A percentile compares a stretch with the other conserved stretches of the same genome.
phyloP scores from a whole-genome alignment of 208 protist species.

The Naegleria gruberi region DNA sequence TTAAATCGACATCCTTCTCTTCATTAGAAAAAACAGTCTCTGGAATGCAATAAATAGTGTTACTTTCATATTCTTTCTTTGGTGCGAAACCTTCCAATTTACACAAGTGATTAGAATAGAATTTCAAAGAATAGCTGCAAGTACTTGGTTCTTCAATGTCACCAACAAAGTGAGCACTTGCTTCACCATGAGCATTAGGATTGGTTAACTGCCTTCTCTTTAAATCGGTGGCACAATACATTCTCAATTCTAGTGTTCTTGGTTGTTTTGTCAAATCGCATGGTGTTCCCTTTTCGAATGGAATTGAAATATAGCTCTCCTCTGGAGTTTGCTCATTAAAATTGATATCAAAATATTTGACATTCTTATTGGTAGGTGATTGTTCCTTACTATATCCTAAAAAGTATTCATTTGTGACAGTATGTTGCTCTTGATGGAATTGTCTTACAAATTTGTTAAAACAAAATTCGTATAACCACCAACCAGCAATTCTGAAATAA shows the following conservation, averaged over 20 bases:
- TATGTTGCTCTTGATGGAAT: constrained; percentile 23
- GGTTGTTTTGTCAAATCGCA: neutral
- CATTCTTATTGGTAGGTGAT: neutral
- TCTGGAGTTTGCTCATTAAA: neutral
- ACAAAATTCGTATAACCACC: constrained; percentile 24
- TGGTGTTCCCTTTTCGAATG: neutral
- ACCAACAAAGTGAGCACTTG: neutral
- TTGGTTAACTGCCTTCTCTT: neutral
- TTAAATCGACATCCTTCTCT: neutral
- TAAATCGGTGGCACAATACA: neutral
- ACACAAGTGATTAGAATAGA: constrained; percentile 2
- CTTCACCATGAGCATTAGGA: neutral
- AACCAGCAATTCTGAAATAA: constrained; percentile 6
- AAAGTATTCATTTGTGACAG: neutral
- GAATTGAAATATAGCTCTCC: neutral
- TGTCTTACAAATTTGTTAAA: constrained; percentile 4
- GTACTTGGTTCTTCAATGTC: neutral
- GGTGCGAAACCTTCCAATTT: neutral
- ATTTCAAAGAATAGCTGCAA: neutral
- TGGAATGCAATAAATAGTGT: neutral
- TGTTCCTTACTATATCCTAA: neutral
- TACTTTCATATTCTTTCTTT: neutral
- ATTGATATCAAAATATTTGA: neutral
- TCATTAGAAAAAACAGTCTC: neutral
- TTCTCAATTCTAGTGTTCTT: constrained; percentile 1